phyloP scores from a whole-genome alignment of 306 rosid genomes.

The Phaseolus lunatus region DNA sequence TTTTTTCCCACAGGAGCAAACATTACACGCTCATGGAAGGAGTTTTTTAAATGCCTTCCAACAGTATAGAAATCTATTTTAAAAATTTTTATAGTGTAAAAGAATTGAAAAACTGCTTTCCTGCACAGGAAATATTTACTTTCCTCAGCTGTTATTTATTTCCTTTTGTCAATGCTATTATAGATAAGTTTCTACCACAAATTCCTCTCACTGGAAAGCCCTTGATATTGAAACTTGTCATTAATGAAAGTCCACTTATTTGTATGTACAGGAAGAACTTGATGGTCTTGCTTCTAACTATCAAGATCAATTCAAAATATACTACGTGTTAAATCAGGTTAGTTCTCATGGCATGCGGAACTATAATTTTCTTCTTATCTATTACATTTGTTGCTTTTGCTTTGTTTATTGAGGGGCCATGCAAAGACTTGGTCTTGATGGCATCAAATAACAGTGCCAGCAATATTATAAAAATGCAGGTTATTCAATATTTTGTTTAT shows the following conservation, averaged over 20 bases:
- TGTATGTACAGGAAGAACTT: conserved; percentile 78
- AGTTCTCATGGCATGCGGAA: conserved; percentile 40
- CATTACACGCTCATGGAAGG: conserved; percentile 2
- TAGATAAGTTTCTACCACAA: conserved; percentile 1
- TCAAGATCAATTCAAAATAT: conserved; percentile 74
- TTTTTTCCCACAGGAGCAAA: neutral
- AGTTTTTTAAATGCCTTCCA: neutral
- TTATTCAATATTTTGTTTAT: neutral
- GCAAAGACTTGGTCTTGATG: conserved; percentile 4
- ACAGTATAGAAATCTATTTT: conserved; percentile 8
- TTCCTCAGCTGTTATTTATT: conserved; percentile 29
- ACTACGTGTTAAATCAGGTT: conserved; percentile 90
- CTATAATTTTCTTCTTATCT: conserved; percentile 8
- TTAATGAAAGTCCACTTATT: conserved; percentile 19
- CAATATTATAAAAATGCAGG: neutral
- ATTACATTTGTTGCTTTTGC: conserved; percentile 1
- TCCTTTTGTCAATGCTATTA: neutral
- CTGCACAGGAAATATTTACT: neutral
- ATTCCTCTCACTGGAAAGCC: neutral
- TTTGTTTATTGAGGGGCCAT: neutral
- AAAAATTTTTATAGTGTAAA: neutral
- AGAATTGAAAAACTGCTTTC: conserved; percentile 24
- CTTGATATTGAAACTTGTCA: conserved; percentile 21
- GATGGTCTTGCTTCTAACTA: conserved; percentile 73
- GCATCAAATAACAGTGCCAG: conserved; percentile 18